Evolutionary conservation across 768 basidiomycete genomes (phyloP).

Genomic region (Panaeolus cyanescens): DNA sequence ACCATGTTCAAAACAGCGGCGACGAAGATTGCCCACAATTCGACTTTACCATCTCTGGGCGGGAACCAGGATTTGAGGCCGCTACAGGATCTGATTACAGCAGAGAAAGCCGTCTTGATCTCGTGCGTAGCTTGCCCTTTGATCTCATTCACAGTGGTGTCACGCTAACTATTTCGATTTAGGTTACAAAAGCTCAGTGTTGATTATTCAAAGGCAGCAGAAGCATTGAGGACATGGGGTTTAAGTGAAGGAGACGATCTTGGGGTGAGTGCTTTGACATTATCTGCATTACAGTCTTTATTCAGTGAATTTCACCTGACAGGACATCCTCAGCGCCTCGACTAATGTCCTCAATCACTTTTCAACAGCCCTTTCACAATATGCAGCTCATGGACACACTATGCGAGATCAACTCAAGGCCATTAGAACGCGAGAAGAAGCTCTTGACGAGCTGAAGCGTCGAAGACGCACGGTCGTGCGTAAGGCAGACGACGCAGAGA

Average conservation of each 20-base stretch:
- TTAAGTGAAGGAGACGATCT: slow-evolving; percentile 83
- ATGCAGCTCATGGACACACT: slow-evolving; percentile 67
- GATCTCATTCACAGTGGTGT: background rate
- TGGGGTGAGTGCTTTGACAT: slow-evolving; percentile 47
- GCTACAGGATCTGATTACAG: slow-evolving; percentile 86
- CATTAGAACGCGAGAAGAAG: slow-evolving; percentile 84
- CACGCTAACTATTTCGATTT: background rate
- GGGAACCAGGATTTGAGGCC: slow-evolving; percentile 78
- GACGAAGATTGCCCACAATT: slow-evolving; percentile 87
- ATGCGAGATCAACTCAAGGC: slow-evolving; percentile 80
- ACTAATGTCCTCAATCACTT: slow-evolving; percentile 68
- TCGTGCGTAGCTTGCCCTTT: slow-evolving; percentile 44
- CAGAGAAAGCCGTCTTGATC: slow-evolving; percentile 80
- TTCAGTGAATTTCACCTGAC: slow-evolving; percentile 4
- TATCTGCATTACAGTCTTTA: background rate
- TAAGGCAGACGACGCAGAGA: slow-evolving; percentile 84
- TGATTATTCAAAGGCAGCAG: slow-evolving; percentile 70
- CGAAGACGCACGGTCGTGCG: slow-evolving; percentile 64
- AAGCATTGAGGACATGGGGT: slow-evolving; percentile 74
- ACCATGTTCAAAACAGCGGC: slow-evolving; percentile 79
- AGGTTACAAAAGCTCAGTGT: slow-evolving; percentile 68
- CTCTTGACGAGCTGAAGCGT: slow-evolving; percentile 73
- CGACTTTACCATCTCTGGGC: slow-evolving; percentile 70
- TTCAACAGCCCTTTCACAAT: slow-evolving; percentile 64
- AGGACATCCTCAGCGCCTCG: slow-evolving; percentile 80